Conservation (phyloP, 192 early-diverging fungal genomes). For the Chytriomyces sp. region DNA sequence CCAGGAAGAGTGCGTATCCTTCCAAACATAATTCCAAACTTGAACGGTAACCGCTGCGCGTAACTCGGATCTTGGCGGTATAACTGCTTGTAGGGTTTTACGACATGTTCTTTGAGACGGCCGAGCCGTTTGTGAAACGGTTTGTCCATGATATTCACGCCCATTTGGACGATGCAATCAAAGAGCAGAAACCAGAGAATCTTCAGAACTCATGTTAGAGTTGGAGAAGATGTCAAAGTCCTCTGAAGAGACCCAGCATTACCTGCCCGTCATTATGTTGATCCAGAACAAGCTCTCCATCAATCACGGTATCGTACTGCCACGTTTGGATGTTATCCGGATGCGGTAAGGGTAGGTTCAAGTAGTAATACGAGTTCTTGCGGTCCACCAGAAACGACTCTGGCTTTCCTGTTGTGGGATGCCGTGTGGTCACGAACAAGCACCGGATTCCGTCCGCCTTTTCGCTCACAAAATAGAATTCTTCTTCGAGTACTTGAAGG, state of each 20-base stretch:
- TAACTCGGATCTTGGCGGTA: conserved; percentile 44
- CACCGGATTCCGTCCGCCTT: conserved; percentile 67
- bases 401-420: conserved; percentile 27
- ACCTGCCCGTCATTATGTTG: conserved; percentile 50
- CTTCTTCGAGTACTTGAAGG: conserved; percentile 51
- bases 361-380: conserved; percentile 80
- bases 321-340: conserved; percentile 43
- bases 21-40: conserved; percentile 19
- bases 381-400: conserved; percentile 70
- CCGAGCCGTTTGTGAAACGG: conserved; percentile 73
- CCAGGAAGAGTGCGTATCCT: conserved; percentile 19
- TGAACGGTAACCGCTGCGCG: conserved; percentile 58
- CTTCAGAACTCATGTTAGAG: conserved; percentile 27
- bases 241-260: neutral
- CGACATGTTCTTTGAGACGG: conserved; percentile 66
- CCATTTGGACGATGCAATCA: conserved; percentile 72
- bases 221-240: neutral
- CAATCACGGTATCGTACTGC: conserved; percentile 79
- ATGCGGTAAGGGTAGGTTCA: conserved; percentile 62
- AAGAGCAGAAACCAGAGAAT: conserved; percentile 57
- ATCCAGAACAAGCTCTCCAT: conserved; percentile 91
- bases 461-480: conserved; percentile 65
- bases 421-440: conserved; percentile 45
- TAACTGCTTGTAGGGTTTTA: conserved; percentile 67
- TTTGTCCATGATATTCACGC: conserved; percentile 60